Evolutionary conservation across 2,329 filamentous ascomycete genomes (phyloP), one percentile per base, ranked within the genome.

Genomic region (Colletotrichum orbiculare): DNA sequence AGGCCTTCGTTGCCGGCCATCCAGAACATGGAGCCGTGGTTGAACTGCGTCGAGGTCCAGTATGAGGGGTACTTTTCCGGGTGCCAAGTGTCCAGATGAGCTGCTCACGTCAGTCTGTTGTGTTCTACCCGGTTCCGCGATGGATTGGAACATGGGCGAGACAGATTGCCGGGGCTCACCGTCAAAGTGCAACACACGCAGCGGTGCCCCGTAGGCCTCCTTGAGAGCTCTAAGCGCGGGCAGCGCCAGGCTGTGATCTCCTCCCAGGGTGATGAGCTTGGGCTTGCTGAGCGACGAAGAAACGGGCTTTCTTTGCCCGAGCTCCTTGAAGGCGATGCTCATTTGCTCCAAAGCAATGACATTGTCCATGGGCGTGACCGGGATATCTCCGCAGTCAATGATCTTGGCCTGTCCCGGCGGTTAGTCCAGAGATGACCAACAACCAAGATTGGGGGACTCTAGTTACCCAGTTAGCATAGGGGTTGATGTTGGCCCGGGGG

Each of bases 1-100:
- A 97, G 80, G 0, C 92, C 92, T 76, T 97, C 94, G 37, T 89
- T 88, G 53, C 89, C 89, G 6, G 94, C 94, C 70, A 95, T 86
- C 91, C 93, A 95, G 83, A 97, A 97, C 89, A 97, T 96, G 70
- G 88, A 92, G 5, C 94, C 94, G 77, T 97, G 94, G 73, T 90
- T 97, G 81, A 96, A 96, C 70, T 90, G 86, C 2, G 87, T 85
- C 3, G 84, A 85, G 3, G 73, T 72, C 94, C 94, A 97, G 60
- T 89, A 88, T 13, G 86, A 89, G 0, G 92, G 91, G 77, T 96
- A 97, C 70, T 92, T 90, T 33, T 83, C 86, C 2, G 93, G 92
- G 74, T 95, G 89, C 92, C 93, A 96, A 2, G 93, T 96, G 74
- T 96, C 93, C 2, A 96, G 84, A 75, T 96, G 92, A 17, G 80